Evolutionary conservation across 2,329 filamentous ascomycete species (phyloP), one percentile per base, ranked within the genome.

Genomic region (Epichloe sibirici): DNA sequence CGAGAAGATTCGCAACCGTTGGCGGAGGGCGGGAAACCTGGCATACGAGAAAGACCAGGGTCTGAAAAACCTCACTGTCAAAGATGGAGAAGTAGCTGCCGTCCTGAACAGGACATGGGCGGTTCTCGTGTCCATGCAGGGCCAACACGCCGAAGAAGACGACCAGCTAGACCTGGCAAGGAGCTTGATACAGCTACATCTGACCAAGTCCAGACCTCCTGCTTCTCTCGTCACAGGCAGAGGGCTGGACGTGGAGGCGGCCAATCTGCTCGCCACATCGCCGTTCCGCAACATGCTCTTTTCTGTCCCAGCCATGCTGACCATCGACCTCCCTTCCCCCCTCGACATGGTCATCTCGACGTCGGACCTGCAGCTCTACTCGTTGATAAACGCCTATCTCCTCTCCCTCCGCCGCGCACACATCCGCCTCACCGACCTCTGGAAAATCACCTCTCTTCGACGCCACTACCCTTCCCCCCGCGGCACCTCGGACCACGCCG

Each of bases 321-420:
- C 79, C 1, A 75, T 95, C 57, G 80, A 84, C 40, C 81, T 95
- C 8, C 79, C 79, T 2, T 84, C 86, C 2, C 90, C 93, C 0
- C 70, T 97, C 5, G 90, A 97, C 63, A 78, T 98, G 34, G 95
- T 97, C 61, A 79, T 97, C 31, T 82, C 86, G 11, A 73, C 79
- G 4, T 75, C 82, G 0, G 90, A 97, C 61, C 70, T 95, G 11
- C 78, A 85, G 48, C 79, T 81, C 0, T 98, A 97, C 67, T 86
- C 89, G 0, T 77, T 77, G n/a, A 84, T 96, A 56, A 90, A 94
- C 65, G 79, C 88, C 2, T 97, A 96, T 60, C 78, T 98, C 0
- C 72, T 96, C 9, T 86, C 88, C 0, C 83, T 97, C 57, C 85
- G 89, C 50, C 82, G 90, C 53, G 88, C 90, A 3, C 90, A 96